phyloP scores from a whole-genome alignment of 176 grass and related monocot species.

The Secale cereale region DNA sequence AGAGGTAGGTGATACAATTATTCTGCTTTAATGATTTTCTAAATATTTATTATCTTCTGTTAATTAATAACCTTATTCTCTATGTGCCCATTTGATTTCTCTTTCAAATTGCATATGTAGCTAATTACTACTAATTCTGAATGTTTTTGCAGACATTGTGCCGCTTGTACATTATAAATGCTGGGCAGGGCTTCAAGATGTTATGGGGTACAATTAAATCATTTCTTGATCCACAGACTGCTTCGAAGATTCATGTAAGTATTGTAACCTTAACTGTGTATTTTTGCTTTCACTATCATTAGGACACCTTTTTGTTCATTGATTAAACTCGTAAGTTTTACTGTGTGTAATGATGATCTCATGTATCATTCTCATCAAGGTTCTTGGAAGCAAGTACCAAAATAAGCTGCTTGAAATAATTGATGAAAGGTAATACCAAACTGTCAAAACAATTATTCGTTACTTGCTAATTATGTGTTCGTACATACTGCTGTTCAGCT shows the following conservation, averaged over 20 bases:
- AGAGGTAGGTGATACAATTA: slow-evolving; percentile 52
- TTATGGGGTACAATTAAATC: slow-evolving; percentile 91
- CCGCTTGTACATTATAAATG: slow-evolving; percentile 86
- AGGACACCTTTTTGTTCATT: slow-evolving; percentile 1
- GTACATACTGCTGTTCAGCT: slow-evolving; percentile 10
- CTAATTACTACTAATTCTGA: not conserved
- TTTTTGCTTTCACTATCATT: slow-evolving; percentile 10
- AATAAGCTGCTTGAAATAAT: slow-evolving; percentile 84
- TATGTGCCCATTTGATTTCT: not conserved
- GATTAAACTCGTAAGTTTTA: not conserved
- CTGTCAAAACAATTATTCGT: not conserved
- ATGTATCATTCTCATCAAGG: slow-evolving; percentile 44
- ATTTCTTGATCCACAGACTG: slow-evolving; percentile 96
- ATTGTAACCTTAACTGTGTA: slow-evolving; percentile 2
- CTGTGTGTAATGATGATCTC: slow-evolving; percentile 16
- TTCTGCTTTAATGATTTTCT: not conserved
- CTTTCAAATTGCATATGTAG: slow-evolving; percentile 24
- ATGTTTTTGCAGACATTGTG: slow-evolving; percentile 59
- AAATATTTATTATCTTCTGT: not conserved
- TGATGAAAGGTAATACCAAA: slow-evolving; percentile 54
- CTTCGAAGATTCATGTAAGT: slow-evolving; percentile 87
- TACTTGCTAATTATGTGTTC: slow-evolving; percentile 9
- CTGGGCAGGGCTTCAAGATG: slow-evolving; percentile 91
- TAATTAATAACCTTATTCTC: slow-evolving; percentile 4
- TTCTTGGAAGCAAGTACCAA: slow-evolving; percentile 88